phyloP scores from a whole-genome alignment of 345 rosid genomes.

The Punica granatum region DNA sequence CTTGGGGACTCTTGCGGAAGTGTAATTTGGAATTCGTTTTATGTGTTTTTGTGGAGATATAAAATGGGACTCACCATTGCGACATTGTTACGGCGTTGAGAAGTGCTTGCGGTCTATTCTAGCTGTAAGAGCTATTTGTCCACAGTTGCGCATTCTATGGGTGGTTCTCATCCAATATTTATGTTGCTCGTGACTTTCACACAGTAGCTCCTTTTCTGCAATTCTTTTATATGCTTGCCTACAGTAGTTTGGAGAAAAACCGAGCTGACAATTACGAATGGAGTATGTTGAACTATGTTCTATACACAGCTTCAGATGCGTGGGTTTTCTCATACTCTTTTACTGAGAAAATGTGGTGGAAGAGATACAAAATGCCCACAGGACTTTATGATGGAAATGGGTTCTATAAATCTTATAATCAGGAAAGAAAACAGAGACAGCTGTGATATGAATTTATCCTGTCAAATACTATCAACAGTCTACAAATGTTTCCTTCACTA shows the following conservation, averaged over 20 bases:
- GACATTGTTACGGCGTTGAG: no score
- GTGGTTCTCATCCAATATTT: neutral
- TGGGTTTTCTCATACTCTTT: no score
- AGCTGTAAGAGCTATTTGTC: neutral
- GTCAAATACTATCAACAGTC: neutral
- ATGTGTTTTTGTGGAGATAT: no score
- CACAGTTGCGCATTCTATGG: neutral
- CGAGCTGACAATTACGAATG: no score
- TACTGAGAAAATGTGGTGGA: neutral
- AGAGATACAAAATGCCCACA: neutral
- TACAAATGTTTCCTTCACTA: neutral
- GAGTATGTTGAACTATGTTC: no score
- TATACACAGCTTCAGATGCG: neutral
- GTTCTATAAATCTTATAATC: neutral
- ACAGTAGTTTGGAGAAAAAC: no score
- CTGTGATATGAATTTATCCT: no score
- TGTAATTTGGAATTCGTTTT: neutral
- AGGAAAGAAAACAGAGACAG: neutral
- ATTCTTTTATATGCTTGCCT: no score
- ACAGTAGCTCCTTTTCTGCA: no score
- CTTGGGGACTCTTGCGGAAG: no score
- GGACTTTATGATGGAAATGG: neutral
- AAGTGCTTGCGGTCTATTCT: neutral
- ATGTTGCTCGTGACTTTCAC: neutral
- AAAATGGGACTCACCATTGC: no score